A percentile compares a stretch with the other conserved stretches of the same genome.
Evolutionary conservation across 345 rosid genomes (phyloP).

Genomic region (Salix brachista): DNA sequence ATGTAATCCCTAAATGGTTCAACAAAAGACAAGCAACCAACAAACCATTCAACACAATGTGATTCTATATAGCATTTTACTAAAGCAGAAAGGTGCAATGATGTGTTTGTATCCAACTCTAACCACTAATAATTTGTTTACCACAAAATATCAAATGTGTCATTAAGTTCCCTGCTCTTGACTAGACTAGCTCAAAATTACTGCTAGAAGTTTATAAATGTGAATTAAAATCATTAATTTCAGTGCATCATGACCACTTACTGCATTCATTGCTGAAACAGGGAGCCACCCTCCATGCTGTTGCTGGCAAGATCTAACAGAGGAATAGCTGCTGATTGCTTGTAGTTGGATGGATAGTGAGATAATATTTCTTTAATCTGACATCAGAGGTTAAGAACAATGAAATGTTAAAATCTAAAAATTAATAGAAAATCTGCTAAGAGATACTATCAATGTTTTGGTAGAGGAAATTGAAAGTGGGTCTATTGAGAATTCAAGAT

Average conservation of each 20-base stretch:
- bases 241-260: conserved; percentile 23
- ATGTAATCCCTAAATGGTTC: neutral
- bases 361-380: conserved; percentile 91
- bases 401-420: neutral
- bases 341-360: conserved; percentile 94
- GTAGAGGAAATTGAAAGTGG: neutral
- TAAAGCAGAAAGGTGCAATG: neutral
- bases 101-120: neutral
- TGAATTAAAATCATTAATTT: neutral
- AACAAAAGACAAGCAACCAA: neutral
- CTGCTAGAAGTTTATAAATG: neutral
- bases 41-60: neutral
- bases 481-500: neutral
- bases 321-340: conserved; percentile 97
- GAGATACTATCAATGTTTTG: neutral
- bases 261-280: conserved; percentile 98
- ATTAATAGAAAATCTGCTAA: neutral
- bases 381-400: neutral
- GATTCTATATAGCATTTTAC: neutral
- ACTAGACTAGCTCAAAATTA: neutral
- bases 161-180: neutral
- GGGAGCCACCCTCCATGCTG: conserved; percentile 99
- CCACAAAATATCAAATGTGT: neutral
- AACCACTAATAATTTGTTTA: neutral
- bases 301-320: conserved; percentile 99